These are phyloP conservation scores for Nematocida sp. DNA, from an alignment of 371 early-diverging fungal genomes.

Conservation along the genomic window DNA sequence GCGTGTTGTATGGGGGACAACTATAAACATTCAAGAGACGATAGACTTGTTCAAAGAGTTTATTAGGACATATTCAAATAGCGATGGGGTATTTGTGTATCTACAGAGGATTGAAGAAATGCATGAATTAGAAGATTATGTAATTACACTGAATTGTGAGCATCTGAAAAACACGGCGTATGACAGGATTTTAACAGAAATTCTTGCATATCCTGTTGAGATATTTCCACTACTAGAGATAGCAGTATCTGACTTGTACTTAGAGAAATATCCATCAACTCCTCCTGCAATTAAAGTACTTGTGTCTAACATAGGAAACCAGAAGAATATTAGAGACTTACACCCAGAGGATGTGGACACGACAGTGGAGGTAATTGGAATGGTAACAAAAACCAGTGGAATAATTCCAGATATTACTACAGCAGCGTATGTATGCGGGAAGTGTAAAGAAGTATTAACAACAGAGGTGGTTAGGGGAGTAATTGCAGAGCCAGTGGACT, in stretches of 20 bases:
- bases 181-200: constrained; percentile 9
- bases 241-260: constrained; percentile 76
- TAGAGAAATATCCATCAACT: constrained; percentile 74
- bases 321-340: constrained; percentile 84
- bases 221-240: constrained; percentile 88
- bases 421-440: constrained; percentile 67
- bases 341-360: constrained; percentile 93
- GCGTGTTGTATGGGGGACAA: constrained; percentile 90
- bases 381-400: constrained; percentile 83
- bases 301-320: constrained; percentile 78
- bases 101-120: constrained; percentile 46
- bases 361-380: constrained; percentile 86
- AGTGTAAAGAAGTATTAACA: constrained; percentile 72
- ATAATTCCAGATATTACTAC: constrained; percentile 80
- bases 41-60: constrained; percentile 83
- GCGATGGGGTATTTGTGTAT: constrained; percentile 15
- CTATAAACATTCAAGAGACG: constrained; percentile 84
- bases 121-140: constrained; percentile 40
- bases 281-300: constrained; percentile 74
- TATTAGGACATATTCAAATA: constrained; percentile 68
- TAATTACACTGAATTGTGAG: constrained; percentile 35
- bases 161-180: constrained; percentile 38
- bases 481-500: constrained; percentile 84
- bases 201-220: constrained; percentile 91
- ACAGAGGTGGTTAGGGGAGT: constrained; percentile 84